Evolutionary conservation across 2,329 filamentous ascomycete genomes (phyloP), one percentile per base, ranked within the genome.

Genomic region (Drechmeria coniospora): DNA sequence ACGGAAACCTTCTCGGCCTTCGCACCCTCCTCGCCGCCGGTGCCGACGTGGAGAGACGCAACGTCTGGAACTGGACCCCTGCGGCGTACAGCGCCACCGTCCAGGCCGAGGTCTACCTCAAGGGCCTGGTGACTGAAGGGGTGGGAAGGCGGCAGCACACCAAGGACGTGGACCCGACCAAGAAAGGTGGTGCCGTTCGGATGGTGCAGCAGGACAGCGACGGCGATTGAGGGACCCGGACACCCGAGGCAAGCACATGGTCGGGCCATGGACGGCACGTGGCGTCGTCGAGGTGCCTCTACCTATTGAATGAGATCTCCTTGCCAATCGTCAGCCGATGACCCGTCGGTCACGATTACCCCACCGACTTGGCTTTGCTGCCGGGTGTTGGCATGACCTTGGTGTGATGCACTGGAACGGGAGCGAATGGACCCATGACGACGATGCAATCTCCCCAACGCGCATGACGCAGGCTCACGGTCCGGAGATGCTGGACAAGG

Each of bases 81-180:
- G 65, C 84, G n/a, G 72, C 76, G 12, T 92, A 92, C 50, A 81
- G 75, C 36, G 73, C 79, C 10, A 87, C 79, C 0, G 75, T 83
- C 6, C 77, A 83, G 46, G 80, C 81, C 2, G 82, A 92, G 52
- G 78, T 84, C 1, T 90, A 92, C 46, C 74, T 90, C 35, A 82
- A 80, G 53, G 72, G 71, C 10, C 53, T 92, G 29, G 73, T 90
- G 4, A 64, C 64, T 0, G 81, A 90, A 42, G 67, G 74, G 12
- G 77, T 79, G 45, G 69, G 71, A 47, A 59, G 70, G 40, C 45
- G 50, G 28, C 42, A 50, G 29, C 37, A 40, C 21, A 42, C 39
- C 28, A 68, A 65, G 36, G 50, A 55, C 27, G 49, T 47, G 3
- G 55, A 57, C 20, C 50, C 53, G 22, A 39, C 44, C 4, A 58